phyloP scores from a whole-genome alignment of 371 early-diverging fungal genomes.

The Phascolomyces articulosus region DNA sequence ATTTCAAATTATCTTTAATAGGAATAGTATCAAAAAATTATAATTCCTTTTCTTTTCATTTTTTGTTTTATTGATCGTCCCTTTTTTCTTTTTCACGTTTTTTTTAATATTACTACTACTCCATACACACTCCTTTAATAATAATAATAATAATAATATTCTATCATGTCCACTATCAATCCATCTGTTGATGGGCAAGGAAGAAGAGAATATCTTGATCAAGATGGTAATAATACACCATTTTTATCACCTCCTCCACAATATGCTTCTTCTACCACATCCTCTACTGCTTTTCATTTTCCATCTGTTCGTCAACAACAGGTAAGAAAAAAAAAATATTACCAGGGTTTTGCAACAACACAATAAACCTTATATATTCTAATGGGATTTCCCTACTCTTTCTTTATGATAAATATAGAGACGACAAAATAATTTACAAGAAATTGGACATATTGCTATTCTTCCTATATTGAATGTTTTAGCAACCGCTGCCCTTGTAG shows the following conservation, averaged over 20 bases:
- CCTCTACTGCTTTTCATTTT: neutral
- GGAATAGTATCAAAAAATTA: neutral
- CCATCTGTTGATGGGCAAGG: no score
- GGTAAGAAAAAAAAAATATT: no score
- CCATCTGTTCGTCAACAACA: neutral
- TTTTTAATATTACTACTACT: no score
- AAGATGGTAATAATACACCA: neutral
- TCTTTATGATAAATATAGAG: no score
- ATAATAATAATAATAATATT: no score
- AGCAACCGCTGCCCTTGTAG: slow-evolving; percentile 5
- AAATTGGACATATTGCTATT: neutral
- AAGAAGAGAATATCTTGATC: no score
- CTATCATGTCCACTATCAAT: no score
- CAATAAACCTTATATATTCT: no score
- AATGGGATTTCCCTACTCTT: no score
- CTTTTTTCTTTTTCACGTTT: neutral
- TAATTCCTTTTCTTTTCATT: neutral
- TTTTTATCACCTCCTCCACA: neutral
- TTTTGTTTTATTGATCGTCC: neutral
- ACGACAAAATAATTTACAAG: no score
- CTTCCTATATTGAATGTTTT: slow-evolving; percentile 16
- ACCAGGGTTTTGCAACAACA: no score
- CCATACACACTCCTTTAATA: no score
- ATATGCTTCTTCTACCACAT: neutral
- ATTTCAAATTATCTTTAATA: neutral